These are phyloP conservation scores for Colletotrichum tropicicola DNA, from an alignment of 2,329 filamentous ascomycete species.

Conservation along the genomic window DNA sequence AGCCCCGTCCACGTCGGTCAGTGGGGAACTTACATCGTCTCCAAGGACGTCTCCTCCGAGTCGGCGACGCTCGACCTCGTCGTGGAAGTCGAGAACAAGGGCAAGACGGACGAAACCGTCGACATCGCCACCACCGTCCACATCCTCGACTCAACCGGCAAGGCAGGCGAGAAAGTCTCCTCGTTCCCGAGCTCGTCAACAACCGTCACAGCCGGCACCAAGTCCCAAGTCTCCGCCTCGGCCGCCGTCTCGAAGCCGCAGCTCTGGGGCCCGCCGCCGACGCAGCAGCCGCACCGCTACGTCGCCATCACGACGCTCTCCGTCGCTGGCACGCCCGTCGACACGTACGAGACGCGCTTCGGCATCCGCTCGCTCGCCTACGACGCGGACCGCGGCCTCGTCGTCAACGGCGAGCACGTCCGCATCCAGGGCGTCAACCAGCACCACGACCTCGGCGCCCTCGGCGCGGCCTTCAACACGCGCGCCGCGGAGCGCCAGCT, in stretches of 20 bases:
- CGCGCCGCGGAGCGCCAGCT: slow-evolving; percentile 59
- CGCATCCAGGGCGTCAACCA: slow-evolving; percentile 57
- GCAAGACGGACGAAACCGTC: slow-evolving; percentile 39
- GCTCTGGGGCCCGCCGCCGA: slow-evolving; percentile 58
- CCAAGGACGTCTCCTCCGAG: slow-evolving; percentile 51
- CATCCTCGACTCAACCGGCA: slow-evolving; percentile 44
- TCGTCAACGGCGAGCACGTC: slow-evolving; percentile 55
- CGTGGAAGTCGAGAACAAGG: slow-evolving; percentile 57
- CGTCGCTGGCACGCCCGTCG: slow-evolving; percentile 38
- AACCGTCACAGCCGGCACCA: slow-evolving; percentile 41
- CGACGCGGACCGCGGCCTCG: slow-evolving; percentile 48
- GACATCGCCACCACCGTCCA: slow-evolving; percentile 51
- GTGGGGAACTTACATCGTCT: slow-evolving; percentile 58
- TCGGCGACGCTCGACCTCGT: slow-evolving; percentile 54
- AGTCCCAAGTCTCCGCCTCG: slow-evolving; percentile 44
- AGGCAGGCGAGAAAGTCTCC: slow-evolving; percentile 39
- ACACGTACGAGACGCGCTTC: slow-evolving; percentile 59
- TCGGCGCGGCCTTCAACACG: slow-evolving; percentile 60
- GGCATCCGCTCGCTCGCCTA: slow-evolving; percentile 56
- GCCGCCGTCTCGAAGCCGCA: slow-evolving; percentile 41
- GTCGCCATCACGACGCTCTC: slow-evolving; percentile 52
- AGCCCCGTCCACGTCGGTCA: slow-evolving; percentile 56
- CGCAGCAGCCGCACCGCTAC: slow-evolving; percentile 57
- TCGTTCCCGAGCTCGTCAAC: slow-evolving; percentile 41
- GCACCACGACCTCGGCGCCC: slow-evolving; percentile 60